Base-by-base conservation (phyloP, 2,329 filamentous ascomycete genomes). In the Exophiala spinifera region DNA sequence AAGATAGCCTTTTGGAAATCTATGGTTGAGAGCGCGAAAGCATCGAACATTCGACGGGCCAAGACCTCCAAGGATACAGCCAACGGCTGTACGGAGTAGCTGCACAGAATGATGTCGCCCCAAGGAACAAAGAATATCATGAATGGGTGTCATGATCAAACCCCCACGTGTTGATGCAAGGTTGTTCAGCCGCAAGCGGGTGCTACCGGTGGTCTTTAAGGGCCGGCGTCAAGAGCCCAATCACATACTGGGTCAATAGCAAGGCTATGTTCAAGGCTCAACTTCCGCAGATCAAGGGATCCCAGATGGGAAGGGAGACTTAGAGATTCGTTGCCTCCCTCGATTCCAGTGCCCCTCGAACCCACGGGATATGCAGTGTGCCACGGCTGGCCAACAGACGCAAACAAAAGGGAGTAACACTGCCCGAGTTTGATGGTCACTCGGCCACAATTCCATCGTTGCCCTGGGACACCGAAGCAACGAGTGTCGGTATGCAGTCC, bases 221-320 rank as follows among this genome's bases (percentile, higher is more conserved):
- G 17, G 36, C 4, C n/a, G 17, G 36, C n/a, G n/a, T 39, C 4
- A 44, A 11, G 14, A 15, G 11, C 19, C 42, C 42, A 21, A 44
- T 23, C 13, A n/a, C 28, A n/a, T 25, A 10, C n/a, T 10, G 20
- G n/a, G 6, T 44, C 42, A 13, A 44, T 25, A 44, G 23, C 43
- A 37, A 52, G 43, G 50, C 50, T 46, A 33, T 28, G 28, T 31
- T 25, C 50, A 42, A 52, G 43, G 50, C 50, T 52, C 44, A 40
- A 42, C 28, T 25, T 44, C 23, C 23, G 11, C 10, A n/a, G 3
- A 25, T 10, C 10, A 4, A 23, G 23, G 10, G n/a, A 44, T 4
- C 10, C n/a, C 23, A 21, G 19, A 37, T 21, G 20, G 31, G 14
- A 33, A 23, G 15, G 23, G 21, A 19, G 10, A 39, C 31, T 15